Conservation (phyloP, 2,329 filamentous ascomycete genomes). For the Massarina eburnea region DNA sequence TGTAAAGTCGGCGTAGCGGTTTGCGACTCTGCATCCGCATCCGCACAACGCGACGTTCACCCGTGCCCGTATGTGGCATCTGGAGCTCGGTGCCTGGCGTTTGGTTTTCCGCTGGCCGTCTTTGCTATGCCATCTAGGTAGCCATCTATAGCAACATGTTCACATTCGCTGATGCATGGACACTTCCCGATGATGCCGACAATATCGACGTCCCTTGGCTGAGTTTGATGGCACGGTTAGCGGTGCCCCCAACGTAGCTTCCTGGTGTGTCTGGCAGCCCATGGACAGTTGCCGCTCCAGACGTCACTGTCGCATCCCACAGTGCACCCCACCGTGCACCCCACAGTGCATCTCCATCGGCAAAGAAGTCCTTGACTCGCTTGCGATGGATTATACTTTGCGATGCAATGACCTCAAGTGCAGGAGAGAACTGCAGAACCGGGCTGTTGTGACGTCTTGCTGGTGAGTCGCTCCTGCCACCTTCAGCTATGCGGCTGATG, state of each 20-base stretch:
- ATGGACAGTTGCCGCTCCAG: not conserved
- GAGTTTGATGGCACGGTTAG: not conserved
- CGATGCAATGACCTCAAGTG: conserved; percentile 83
- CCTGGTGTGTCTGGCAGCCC: too few relatives aligned
- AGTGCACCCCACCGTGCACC: too few relatives aligned
- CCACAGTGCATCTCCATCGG: not conserved
- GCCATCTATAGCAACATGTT: not conserved
- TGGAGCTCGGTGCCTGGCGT: not conserved
- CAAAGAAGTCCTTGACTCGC: not conserved
- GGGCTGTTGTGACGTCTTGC: conserved; percentile 86
- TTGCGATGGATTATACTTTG: conserved; percentile 70
- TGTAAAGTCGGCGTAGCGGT: not conserved
- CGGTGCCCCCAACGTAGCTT: not conserved
- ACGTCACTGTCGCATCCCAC: not conserved
- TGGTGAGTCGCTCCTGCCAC: conserved; percentile 56
- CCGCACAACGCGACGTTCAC: not conserved
- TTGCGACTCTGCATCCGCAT: not conserved
- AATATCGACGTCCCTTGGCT: too few relatives aligned
- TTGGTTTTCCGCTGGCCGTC: not conserved
- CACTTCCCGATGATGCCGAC: too few relatives aligned
- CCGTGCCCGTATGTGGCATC: not conserved
- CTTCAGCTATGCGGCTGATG: conserved; percentile 10
- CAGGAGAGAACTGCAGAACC: conserved; percentile 65
- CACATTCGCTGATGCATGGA: too few relatives aligned
- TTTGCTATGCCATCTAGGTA: not conserved